Conservation (phyloP, 306 rosid genomes). For the Ammopiptanthus mongolicus region DNA sequence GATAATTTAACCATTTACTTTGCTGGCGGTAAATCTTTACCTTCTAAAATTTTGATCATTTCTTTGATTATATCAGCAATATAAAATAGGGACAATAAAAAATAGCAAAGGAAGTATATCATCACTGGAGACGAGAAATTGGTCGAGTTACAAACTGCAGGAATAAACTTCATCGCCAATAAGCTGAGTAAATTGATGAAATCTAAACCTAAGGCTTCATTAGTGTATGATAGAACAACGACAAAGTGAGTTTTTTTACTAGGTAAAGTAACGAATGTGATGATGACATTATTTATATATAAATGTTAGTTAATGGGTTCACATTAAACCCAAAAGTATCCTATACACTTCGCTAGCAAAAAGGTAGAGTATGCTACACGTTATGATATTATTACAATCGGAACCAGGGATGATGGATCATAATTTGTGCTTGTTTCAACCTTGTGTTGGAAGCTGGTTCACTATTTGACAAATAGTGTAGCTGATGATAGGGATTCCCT, state of each 20-base stretch:
- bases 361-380: not conserved
- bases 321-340: not conserved
- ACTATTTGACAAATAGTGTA: not conserved
- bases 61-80: too few relatives aligned
- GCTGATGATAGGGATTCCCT: slow-evolving; percentile 43
- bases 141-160: not conserved
- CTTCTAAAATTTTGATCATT: too few relatives aligned
- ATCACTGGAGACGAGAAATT: not conserved
- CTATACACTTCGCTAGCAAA: not conserved
- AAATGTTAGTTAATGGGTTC: too few relatives aligned
- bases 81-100: not conserved
- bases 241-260: too few relatives aligned
- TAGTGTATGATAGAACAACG: not conserved
- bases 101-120: not conserved
- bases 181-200: not conserved
- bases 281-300: too few relatives aligned
- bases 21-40: too few relatives aligned
- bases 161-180: not conserved
- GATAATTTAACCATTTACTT: too few relatives aligned
- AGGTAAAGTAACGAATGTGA: too few relatives aligned
- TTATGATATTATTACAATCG: not conserved
- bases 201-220: not conserved
- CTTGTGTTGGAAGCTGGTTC: not conserved
- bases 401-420: not conserved
- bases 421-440: not conserved